Percentiles rank a stretch among this genome's conserved stretches.
These are phyloP conservation scores for Ophiorrhiza pumila DNA, from an alignment of 257 asterid genomes.

Conservation along the genomic window DNA sequence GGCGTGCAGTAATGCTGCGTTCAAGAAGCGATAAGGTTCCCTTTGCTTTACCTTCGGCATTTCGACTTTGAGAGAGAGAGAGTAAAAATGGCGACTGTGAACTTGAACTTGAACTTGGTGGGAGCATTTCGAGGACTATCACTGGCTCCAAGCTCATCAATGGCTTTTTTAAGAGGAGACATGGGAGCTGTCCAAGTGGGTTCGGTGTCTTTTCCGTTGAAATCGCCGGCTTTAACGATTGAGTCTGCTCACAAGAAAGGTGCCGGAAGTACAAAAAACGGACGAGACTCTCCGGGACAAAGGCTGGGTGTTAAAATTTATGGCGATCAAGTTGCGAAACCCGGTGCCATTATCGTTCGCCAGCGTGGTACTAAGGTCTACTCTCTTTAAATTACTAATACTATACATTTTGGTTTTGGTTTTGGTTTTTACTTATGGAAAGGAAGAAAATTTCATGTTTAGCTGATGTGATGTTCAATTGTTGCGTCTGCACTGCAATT, in stretches of 20 bases:
- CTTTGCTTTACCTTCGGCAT: background rate
- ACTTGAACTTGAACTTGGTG: conserved; percentile 53
- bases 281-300: conserved; percentile 93
- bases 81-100: conserved; percentile 56
- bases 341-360: conserved; percentile 89
- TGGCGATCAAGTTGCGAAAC: conserved; percentile 85
- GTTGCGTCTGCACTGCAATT: too few species aligned
- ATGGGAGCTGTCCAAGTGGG: conserved; percentile 36
- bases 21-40: conserved; percentile 9
- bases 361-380: conserved; percentile 96
- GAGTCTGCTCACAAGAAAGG: conserved; percentile 97
- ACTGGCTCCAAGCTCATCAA: conserved; percentile 52
- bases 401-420: too few species aligned
- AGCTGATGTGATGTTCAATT: background rate
- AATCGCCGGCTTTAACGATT: conserved; percentile 51
- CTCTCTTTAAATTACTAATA: too few species aligned
- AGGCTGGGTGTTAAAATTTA: conserved; percentile 94
- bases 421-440: too few species aligned
- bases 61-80: background rate
- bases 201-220: conserved; percentile 50
- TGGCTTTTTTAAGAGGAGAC: conserved; percentile 58
- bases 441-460: too few species aligned
- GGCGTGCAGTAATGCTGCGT: background rate
- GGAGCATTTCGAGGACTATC: conserved; percentile 75
- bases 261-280: conserved; percentile 97